Percentiles rank a stretch among this genome's conserved stretches.
These are phyloP conservation scores for Isoetes engelmannii DNA, from an alignment of 83 land plant species.

Conservation along the genomic window DNA sequence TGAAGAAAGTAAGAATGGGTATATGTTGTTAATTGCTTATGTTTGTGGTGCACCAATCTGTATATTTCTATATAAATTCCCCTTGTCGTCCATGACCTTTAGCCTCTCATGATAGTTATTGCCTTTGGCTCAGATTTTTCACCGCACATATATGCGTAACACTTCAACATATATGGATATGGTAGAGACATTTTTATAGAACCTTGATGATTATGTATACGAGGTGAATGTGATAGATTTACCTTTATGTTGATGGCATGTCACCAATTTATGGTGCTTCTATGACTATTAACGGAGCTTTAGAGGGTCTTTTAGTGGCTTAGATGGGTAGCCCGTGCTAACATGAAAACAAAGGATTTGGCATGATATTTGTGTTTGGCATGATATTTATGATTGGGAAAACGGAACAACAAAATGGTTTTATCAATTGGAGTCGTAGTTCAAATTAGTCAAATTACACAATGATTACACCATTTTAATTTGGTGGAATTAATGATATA, in stretches of 20 bases:
- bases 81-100: conserved; percentile 14
- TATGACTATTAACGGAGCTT: conserved; percentile 84
- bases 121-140: conserved; percentile 74
- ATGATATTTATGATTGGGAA: too few relatives aligned
- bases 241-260: conserved; percentile 73
- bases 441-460: too few relatives aligned
- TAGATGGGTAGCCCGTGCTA: conserved; percentile 80
- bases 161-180: conserved; percentile 73
- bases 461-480: too few relatives aligned
- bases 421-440: too few relatives aligned
- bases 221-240: conserved; percentile 40
- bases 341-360: too few relatives aligned
- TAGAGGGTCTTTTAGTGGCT: conserved; percentile 68
- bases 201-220: conserved; percentile 52
- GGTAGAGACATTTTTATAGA: conserved; percentile 63
- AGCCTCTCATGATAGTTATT: conserved; percentile 99
- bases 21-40: conserved; percentile 8
- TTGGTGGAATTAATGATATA: too few relatives aligned
- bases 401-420: too few relatives aligned
- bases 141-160: conserved; percentile 94
- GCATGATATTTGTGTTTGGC: too few relatives aligned
- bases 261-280: conserved; percentile 96
- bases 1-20: conserved; percentile 73
- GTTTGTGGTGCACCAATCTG: not conserved
- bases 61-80: conserved; percentile 1